These are phyloP conservation scores for Osmanthus fragrans DNA, from an alignment of 257 asterid genomes.

Conservation along the genomic window DNA sequence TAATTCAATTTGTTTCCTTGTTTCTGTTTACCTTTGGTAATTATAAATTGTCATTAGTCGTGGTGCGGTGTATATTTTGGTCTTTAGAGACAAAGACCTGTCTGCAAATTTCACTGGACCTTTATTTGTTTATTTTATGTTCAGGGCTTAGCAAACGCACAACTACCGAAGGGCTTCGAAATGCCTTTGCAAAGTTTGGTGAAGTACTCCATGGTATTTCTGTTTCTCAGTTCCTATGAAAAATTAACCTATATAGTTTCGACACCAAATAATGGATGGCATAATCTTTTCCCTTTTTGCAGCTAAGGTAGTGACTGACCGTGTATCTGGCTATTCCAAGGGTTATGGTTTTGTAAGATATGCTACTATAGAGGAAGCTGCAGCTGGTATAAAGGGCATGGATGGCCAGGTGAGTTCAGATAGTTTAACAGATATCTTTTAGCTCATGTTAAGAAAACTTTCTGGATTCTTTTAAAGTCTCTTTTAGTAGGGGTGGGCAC, in stretches of 20 bases:
- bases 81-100: background rate
- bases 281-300: background rate
- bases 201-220: slow-evolving; percentile 21
- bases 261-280: background rate
- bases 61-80: background rate
- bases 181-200: slow-evolving; percentile 30
- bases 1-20: background rate
- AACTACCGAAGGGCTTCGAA: slow-evolving; percentile 17
- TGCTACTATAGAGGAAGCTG: background rate
- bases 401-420: background rate
- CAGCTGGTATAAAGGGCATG: background rate
- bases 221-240: background rate
- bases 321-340: background rate
- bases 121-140: background rate
- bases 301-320: background rate
- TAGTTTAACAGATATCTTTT: background rate
- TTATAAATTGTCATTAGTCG: background rate
- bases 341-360: background rate
- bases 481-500: no score
- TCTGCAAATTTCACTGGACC: background rate
- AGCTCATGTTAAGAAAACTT: background rate
- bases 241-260: background rate
- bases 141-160: slow-evolving; percentile 27
- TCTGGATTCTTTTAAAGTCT: no score
- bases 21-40: background rate